phyloP scores from a whole-genome alignment of 2,329 filamentous ascomycete species.

The Rugonectria rugulosa region DNA sequence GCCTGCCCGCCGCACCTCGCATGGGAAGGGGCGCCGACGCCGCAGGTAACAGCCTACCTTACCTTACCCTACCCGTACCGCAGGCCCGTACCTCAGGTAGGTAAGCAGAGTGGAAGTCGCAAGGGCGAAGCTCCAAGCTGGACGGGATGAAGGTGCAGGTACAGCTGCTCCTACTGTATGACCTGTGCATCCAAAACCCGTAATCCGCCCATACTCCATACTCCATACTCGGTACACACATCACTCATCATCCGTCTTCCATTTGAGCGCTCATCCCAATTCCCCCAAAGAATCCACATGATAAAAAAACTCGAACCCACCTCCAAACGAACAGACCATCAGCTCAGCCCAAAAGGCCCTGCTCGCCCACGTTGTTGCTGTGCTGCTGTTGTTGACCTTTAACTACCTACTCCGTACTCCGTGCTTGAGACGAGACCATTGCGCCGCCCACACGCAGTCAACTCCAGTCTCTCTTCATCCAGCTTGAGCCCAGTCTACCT shows the following conservation, averaged over 20 bases:
- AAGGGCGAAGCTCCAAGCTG: too few relatives aligned
- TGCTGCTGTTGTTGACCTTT: neutral
- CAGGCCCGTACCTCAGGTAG: too few relatives aligned
- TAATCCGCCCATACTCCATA: neutral
- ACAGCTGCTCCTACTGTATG: neutral
- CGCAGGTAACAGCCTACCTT: too few relatives aligned
- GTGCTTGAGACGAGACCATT: too few relatives aligned
- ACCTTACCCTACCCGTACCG: too few relatives aligned
- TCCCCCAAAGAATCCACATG: neutral
- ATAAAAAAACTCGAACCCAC: too few relatives aligned
- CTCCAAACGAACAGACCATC: neutral
- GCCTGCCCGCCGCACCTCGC: slow-evolving; percentile 1
- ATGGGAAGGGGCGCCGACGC: too few relatives aligned
- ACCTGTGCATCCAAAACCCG: neutral
- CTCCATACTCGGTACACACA: neutral
- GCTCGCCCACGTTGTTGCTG: neutral
- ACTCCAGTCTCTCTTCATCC: neutral
- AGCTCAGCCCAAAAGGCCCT: slow-evolving; percentile 5
- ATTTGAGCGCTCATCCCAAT: neutral
- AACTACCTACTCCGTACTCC: neutral
- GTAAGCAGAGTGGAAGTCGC: too few relatives aligned
- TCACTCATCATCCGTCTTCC: neutral
- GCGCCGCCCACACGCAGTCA: neutral
- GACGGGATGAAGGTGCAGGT: neutral
- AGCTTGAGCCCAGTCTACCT: neutral